These are phyloP conservation scores for Entophlyctis helioformis DNA, from an alignment of 192 early-diverging fungal genomes.

Conservation along the genomic window DNA sequence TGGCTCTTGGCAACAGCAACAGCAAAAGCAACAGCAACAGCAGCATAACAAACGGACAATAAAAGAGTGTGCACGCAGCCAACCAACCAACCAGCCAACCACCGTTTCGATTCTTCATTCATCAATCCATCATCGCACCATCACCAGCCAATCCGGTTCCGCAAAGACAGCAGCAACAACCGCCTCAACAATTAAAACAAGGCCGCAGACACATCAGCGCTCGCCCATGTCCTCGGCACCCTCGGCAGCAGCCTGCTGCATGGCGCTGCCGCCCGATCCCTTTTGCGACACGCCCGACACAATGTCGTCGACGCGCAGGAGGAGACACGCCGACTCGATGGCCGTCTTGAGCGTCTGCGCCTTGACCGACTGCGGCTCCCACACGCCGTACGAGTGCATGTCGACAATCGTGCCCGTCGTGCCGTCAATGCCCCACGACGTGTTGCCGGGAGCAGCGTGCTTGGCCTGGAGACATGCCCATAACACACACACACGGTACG, in stretches of 20 bases:
- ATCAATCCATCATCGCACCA: no score
- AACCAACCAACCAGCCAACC: no score
- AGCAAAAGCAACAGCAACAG: no score
- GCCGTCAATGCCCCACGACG: slow-evolving; percentile 94
- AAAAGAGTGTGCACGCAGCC: no score
- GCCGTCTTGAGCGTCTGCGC: slow-evolving; percentile 99
- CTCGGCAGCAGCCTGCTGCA: slow-evolving; percentile 1
- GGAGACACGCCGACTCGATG: slow-evolving; percentile 64
- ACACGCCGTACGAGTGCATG: slow-evolving; percentile 96
- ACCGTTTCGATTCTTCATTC: no score
- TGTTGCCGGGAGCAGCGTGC: slow-evolving; percentile 66
- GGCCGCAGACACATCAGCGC: no score
- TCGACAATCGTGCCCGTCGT: slow-evolving; percentile 82
- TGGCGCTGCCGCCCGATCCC: slow-evolving; percentile 12
- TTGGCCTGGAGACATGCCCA: slow-evolving; percentile 50
- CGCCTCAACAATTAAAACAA: neutral
- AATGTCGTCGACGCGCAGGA: slow-evolving; percentile 83
- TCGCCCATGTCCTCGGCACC: neutral
- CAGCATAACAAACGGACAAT: no score
- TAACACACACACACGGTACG: neutral
- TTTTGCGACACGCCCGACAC: slow-evolving; percentile 74
- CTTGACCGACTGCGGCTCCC: slow-evolving; percentile 99
- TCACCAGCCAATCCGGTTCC: no score
- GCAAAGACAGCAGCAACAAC: no score
- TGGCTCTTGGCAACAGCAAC: no score